phyloP scores from a whole-genome alignment of 768 basidiomycete species.

The Termitomyces sp. region DNA sequence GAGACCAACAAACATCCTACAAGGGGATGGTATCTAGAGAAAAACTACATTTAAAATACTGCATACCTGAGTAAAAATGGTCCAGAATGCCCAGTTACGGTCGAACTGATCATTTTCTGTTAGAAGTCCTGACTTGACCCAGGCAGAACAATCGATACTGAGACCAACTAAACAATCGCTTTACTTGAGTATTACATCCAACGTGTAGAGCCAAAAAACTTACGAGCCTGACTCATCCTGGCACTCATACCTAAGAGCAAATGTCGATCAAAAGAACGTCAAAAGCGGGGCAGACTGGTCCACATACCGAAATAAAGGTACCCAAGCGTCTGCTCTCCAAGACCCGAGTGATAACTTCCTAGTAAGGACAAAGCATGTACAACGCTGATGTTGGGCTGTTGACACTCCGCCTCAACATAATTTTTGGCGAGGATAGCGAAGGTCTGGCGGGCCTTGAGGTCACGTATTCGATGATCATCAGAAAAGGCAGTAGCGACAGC shows the following conservation, averaged over 20 bases:
- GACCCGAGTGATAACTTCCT: constrained; percentile 43
- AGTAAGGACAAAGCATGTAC: constrained; percentile 41
- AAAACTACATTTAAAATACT: not conserved
- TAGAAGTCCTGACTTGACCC: constrained; percentile 52
- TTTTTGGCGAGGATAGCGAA: constrained; percentile 43
- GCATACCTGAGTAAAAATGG: constrained; percentile 49
- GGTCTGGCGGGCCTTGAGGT: constrained; percentile 38
- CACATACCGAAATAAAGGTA: constrained; percentile 45
- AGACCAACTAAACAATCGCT: constrained; percentile 44
- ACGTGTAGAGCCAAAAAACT: constrained; percentile 22
- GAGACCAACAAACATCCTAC: constrained; percentile 62
- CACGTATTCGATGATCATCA: constrained; percentile 40
- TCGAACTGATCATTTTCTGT: constrained; percentile 50
- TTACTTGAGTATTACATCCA: not conserved
- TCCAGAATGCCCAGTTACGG: constrained; percentile 61
- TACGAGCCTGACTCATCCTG: constrained; percentile 57
- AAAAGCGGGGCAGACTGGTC: not conserved
- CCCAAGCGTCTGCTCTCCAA: constrained; percentile 45
- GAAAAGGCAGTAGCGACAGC: constrained; percentile 41
- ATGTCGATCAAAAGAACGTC: too few relatives aligned
- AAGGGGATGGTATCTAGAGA: not conserved
- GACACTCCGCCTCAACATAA: constrained; percentile 43
- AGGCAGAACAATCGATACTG: constrained; percentile 52
- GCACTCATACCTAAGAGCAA: too few relatives aligned
- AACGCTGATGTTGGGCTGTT: constrained; percentile 41